Percentiles rank a stretch among this genome's conserved stretches.
Conservation (phyloP, 108 stramenopile species). For the Chaetoceros tenuissimus region DNA sequence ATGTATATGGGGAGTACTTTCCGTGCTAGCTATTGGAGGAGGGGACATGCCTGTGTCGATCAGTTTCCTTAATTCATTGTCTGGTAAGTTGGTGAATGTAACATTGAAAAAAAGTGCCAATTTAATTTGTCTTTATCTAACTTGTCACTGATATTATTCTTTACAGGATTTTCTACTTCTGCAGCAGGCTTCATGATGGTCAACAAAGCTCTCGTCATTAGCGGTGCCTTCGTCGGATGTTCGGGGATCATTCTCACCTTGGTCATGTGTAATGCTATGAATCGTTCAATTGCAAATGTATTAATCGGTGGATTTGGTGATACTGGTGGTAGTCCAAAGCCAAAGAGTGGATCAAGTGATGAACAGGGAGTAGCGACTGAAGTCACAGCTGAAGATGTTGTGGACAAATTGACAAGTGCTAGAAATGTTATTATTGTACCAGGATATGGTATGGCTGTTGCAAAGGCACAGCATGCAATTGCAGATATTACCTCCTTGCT, state of each 20-base stretch:
- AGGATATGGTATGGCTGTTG: conserved; percentile 84
- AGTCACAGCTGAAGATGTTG: conserved; percentile 38
- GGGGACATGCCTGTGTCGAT: conserved; percentile 89
- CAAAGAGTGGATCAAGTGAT: conserved; percentile 13
- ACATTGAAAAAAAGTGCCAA: too few relatives aligned
- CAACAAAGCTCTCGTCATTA: conserved; percentile 48
- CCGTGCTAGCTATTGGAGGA: conserved; percentile 69
- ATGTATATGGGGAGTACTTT: conserved; percentile 46
- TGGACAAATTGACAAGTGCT: conserved; percentile 45
- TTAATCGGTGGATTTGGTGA: conserved; percentile 66
- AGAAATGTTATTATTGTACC: conserved; percentile 73
- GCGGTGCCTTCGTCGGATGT: conserved; percentile 4
- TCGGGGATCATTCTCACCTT: conserved; percentile 65
- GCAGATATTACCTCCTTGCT: conserved; percentile 57
- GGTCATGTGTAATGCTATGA: conserved; percentile 87
- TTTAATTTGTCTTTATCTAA: too few relatives aligned
- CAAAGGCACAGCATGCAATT: conserved; percentile 72
- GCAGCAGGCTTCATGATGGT: conserved; percentile 85
- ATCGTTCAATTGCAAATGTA: conserved; percentile 65
- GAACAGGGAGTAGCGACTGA: conserved; percentile 15
- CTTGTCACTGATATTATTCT: too few relatives aligned
- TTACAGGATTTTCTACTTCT: conserved; percentile 82
- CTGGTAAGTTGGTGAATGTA: too few relatives aligned
- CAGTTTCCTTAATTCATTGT: conserved; percentile 75
- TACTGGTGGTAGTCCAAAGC: background rate